Evolutionary conservation across 164 flowering plant genomes (phyloP), one percentile per base, ranked within the genome.

Genomic region (Magnolia sinica): DNA sequence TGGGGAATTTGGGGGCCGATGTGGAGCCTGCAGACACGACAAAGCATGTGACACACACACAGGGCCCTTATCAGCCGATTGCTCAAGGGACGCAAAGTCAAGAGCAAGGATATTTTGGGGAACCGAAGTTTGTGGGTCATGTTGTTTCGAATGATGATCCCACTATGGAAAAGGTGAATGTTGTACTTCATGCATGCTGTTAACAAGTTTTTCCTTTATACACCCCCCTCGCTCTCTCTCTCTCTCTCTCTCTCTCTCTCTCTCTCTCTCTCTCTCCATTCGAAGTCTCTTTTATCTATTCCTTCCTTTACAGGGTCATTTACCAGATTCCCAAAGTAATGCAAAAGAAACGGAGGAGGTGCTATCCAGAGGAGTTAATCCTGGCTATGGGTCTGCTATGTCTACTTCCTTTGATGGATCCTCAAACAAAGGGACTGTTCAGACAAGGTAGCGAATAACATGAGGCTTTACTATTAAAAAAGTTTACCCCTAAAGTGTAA

Each of bases 1-100:
- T 92, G 94, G 98, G 98, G 66, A 86, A 89, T 83, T 49, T 90
- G 76, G 92, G 82, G 74, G 86, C 83, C 70, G 88, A 87, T 79
- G 70, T 67, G 16, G 91, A 87, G 64, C 79, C 87, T 52, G 66
- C 88, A 79, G 76, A 82, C 68, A 85, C 76, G 73, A 59, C 75
- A 50, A 87, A 84, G 76, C 85, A 71, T 73, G 71, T 59, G 70
- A 50, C 73, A 64, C 82, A 82, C 52, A 64, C 85, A 52, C 90
- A 80, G 77, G 64, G 82, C 64, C 72, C 73, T 66, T 61, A 79
- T 64, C 87, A 83, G 75, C 86, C 85, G 67, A 82, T 70, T 37
- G 63, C 81, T 76, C 86, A 71, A 77, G 86, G 83, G 76, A 66
- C 79, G 0, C 80, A 64, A 75, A 77, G 75, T 76, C 82, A 77